Conservation (phyloP, 345 rosid genomes). For the Aquilaria yunnanensis region DNA sequence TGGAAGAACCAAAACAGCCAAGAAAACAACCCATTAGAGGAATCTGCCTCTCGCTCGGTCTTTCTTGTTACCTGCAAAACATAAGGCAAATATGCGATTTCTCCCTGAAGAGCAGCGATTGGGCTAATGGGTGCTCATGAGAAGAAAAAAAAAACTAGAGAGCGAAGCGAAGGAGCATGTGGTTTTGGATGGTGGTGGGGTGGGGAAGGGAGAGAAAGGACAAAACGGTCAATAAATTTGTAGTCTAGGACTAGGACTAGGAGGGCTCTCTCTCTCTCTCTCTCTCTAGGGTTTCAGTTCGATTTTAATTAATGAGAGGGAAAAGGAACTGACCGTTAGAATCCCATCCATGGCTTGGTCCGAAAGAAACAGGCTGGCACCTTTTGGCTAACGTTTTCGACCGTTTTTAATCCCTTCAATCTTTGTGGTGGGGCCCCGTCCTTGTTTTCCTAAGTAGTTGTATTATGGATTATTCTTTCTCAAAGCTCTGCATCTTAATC, state of each 20-base stretch:
- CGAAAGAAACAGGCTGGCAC: conserved; percentile 19
- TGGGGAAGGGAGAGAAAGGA: conserved; percentile 24
- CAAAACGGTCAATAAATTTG: conserved; percentile 32
- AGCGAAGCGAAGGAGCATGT: conserved; percentile 18
- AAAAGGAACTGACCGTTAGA: conserved; percentile 60
- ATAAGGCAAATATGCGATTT: neutral
- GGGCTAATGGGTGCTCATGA: conserved; percentile 25
- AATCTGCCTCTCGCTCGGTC: neutral
- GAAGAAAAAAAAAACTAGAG: conserved; percentile 13
- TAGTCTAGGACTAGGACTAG: conserved; percentile 16
- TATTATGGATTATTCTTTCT: too few species aligned
- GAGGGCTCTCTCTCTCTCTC: too few species aligned
- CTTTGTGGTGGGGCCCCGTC: neutral
- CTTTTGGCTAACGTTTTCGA: conserved; percentile 4
- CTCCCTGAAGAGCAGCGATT: conserved; percentile 5
- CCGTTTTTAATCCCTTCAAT: conserved; percentile 11
- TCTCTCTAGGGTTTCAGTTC: conserved; percentile 2
- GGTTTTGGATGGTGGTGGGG: neutral
- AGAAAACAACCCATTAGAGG: conserved; percentile 71
- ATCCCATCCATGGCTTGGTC: conserved; percentile 1
- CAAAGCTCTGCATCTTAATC: too few species aligned
- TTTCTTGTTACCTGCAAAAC: neutral
- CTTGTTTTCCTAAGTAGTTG: neutral
- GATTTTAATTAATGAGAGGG: neutral
- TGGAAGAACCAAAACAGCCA: conserved; percentile 81